Evolutionary conservation across 23 red algal genomes (phyloP), one percentile per base, ranked within the genome.

Genomic region (Chondrus crispus): DNA sequence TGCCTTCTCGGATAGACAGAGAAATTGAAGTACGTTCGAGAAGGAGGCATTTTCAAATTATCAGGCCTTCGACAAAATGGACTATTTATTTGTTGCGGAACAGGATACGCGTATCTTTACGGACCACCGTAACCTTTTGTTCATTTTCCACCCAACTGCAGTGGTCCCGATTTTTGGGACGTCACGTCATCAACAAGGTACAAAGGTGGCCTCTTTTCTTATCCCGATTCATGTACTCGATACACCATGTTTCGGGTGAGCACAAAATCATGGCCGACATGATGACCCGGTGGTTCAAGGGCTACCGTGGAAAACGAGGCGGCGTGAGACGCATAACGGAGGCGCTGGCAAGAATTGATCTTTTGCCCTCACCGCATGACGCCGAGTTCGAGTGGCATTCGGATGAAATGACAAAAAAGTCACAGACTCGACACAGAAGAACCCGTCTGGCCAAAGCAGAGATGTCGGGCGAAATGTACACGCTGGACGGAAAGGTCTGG

Each of bases 1-100:
- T 28, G 64, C 14, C 12, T 71, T 71, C 30, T 71, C 64, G 12
- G 12, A 20, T 11, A 11, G 18, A 33, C 18, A 71, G 64, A 12
- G 30, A 71, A 71, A 35, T 37, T 88, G 68, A 44, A 75, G 84
- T 44, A 88, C 84, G 37, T 57, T 57, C 12, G 24, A 85, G 60
- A 85, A 85, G 29, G 57, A 85, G 46, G 81, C 55, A 44, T 85
- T 64, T 19, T 62, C 84, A 3, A 58, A 24, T 71, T 71, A 24
- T 71, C 64, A 71, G 30, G 18, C 32, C 11, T 71, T 71, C 30
- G 20, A 35, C 11, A 71, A 71, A 24, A 11, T 33, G 64, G 64
- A 71, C 29, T 71, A 28, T 28, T 33, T 71, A 11, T 71, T 71
- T 33, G 20, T 16, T 20, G 64, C 20, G 12, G 64, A 71, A 33